A percentile compares a stretch with the other conserved stretches of the same genome.
These are phyloP conservation scores for Colletotrichum brevisporum DNA, from an alignment of 2,329 filamentous ascomycete genomes.

Conservation along the genomic window DNA sequence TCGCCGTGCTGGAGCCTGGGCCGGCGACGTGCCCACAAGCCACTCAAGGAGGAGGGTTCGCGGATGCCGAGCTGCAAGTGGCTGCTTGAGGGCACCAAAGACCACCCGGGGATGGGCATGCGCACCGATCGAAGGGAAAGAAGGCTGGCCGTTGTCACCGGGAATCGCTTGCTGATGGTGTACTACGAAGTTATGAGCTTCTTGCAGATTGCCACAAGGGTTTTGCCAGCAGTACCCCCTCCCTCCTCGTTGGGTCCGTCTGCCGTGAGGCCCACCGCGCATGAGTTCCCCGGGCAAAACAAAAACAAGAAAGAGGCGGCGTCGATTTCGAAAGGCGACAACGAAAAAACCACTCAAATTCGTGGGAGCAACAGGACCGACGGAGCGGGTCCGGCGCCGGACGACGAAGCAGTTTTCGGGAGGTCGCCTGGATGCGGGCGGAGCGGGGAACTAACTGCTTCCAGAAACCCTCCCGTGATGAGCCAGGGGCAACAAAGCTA, in stretches of 20 bases:
- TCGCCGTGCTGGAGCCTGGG: neutral
- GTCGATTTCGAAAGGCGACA: neutral
- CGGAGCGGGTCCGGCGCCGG: constrained; percentile 37
- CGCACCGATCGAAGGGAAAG: constrained; percentile 3
- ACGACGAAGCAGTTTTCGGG: constrained; percentile 35
- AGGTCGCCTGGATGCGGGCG: constrained; percentile 25
- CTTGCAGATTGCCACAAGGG: constrained; percentile 14
- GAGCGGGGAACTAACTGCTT: constrained; percentile 36
- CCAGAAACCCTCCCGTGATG: constrained; percentile 29
- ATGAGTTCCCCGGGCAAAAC: constrained; percentile 6
- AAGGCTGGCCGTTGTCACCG: neutral
- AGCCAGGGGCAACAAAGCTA: constrained; percentile 16
- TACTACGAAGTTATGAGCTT: neutral
- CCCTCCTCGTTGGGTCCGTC: neutral
- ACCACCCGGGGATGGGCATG: neutral
- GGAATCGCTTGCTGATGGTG: constrained; percentile 4
- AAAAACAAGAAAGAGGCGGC: neutral
- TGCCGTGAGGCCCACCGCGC: neutral
- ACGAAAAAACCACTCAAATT: constrained; percentile 29
- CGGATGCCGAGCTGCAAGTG: neutral
- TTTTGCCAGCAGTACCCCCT: neutral
- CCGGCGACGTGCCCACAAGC: neutral
- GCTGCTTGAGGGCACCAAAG: neutral
- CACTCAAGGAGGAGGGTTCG: neutral
- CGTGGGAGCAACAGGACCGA: constrained; percentile 20